phyloP scores from a whole-genome alignment of 257 asterid species.

The Nicotiana tabacum region DNA sequence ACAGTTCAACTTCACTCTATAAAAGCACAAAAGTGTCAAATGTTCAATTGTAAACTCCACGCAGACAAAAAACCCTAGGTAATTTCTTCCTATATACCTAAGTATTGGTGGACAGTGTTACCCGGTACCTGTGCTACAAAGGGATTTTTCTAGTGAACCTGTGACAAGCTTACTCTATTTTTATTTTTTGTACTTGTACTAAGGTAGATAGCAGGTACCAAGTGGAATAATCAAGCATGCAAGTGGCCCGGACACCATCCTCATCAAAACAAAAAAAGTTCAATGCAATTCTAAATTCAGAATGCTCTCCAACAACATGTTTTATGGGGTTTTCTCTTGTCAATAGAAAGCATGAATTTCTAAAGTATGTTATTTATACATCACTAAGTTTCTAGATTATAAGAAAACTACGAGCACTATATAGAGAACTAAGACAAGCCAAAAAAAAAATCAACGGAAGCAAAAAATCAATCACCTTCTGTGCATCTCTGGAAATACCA shows the following conservation, averaged over 20 bases:
- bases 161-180: too few relatives aligned
- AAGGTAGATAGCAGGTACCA: too few relatives aligned
- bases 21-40: not conserved
- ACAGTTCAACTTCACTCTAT: not conserved
- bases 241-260: too few relatives aligned
- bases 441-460: not conserved
- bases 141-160: too few relatives aligned
- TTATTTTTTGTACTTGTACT: too few relatives aligned
- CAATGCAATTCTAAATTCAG: not conserved
- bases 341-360: not conserved
- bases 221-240: too few relatives aligned
- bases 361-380: not conserved
- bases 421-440: not conserved
- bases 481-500: constrained; percentile 62
- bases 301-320: not conserved
- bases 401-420: not conserved
- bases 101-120: too few relatives aligned
- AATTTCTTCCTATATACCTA: too few relatives aligned
- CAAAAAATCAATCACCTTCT: constrained; percentile 42
- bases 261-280: too few relatives aligned
- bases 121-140: too few relatives aligned
- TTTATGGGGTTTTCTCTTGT: not conserved
- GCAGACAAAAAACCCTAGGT: too few relatives aligned
- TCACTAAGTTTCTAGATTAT: constrained; percentile 3
- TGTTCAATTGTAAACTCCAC: not conserved